Evolutionary conservation across 192 early-diverging fungal genomes (phyloP).

Genomic region (Coemansia sp.): DNA sequence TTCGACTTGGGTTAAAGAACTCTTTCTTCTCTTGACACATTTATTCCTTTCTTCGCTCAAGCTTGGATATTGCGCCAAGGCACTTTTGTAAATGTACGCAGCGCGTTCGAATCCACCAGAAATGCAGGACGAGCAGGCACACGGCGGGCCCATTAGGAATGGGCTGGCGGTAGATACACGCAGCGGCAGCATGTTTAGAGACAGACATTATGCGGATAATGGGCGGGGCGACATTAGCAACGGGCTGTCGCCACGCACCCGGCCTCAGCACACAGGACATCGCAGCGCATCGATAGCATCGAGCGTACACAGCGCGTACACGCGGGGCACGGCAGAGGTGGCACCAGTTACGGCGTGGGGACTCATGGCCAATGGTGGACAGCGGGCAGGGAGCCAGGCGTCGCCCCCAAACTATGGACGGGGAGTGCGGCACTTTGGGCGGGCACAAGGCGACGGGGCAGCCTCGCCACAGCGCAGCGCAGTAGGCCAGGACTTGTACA

Average conservation of each 20-base stretch:
- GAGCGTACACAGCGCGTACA: not conserved
- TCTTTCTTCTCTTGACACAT: not conserved
- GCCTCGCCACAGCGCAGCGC: conserved; percentile 14
- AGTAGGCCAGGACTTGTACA: conserved; percentile 18
- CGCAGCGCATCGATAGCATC: not conserved
- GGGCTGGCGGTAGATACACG: conserved; percentile 34
- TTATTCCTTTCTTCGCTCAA: conserved; percentile 2
- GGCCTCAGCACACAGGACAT: conserved; percentile 2
- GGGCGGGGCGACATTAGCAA: not conserved
- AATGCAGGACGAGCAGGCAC: conserved; percentile 8
- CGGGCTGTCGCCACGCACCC: not conserved
- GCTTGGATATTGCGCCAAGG: not conserved
- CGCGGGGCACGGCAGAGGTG: conserved; percentile 25
- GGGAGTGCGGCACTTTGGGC: conserved; percentile 5
- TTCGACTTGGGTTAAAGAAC: not conserved
- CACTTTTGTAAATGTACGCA: conserved; percentile 2
- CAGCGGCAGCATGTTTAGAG: not conserved
- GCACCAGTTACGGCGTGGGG: conserved; percentile 35
- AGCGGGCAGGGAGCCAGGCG: conserved; percentile 1
- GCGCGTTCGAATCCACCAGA: not conserved
- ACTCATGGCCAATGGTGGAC: conserved; percentile 13
- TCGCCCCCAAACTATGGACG: conserved; percentile 17
- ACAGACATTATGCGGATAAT: not conserved
- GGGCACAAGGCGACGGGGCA: conserved; percentile 11
- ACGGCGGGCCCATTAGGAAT: conserved; percentile 9